Conservation (phyloP, 2,329 filamentous ascomycete genomes). For the Tolypocladium inflatum region DNA sequence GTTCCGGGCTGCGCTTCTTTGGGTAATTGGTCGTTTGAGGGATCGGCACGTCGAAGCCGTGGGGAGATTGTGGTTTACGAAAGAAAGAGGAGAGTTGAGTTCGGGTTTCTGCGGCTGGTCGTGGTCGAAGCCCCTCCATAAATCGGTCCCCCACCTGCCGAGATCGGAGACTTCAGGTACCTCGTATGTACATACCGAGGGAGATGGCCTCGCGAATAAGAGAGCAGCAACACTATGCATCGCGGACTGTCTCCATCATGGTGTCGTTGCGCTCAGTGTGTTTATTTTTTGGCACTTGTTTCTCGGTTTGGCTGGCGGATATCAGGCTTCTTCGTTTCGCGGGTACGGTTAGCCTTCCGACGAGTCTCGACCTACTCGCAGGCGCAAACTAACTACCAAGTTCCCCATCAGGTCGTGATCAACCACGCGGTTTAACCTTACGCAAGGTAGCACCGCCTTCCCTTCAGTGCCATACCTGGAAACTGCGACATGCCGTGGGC, state of each 20-base stretch:
- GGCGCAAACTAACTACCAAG: no score
- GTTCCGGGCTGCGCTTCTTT: not conserved
- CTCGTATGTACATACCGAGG: not conserved
- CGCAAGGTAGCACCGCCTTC: no score
- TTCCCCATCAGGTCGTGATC: no score
- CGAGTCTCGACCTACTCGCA: no score
- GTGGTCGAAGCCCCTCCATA: not conserved
- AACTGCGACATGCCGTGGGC: no score
- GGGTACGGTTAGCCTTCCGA: no score
- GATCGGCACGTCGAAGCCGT: not conserved
- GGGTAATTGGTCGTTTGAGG: not conserved
- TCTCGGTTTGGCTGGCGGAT: no score
- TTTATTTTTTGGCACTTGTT: no score
- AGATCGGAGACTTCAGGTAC: constrained; percentile 18
- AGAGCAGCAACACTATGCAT: not conserved
- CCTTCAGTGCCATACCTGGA: no score
- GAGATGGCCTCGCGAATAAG: not conserved
- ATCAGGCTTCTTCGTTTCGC: no score
- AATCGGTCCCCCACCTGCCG: constrained; percentile 22
- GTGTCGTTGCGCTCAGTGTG: not conserved
- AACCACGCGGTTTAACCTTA: no score
- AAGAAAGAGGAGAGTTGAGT: not conserved
- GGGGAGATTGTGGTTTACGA: not conserved
- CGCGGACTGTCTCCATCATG: not conserved
- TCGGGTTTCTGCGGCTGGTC: not conserved